Conservation (phyloP, 2,329 filamentous ascomycete genomes). For the Colletotrichum cordylinicola region DNA sequence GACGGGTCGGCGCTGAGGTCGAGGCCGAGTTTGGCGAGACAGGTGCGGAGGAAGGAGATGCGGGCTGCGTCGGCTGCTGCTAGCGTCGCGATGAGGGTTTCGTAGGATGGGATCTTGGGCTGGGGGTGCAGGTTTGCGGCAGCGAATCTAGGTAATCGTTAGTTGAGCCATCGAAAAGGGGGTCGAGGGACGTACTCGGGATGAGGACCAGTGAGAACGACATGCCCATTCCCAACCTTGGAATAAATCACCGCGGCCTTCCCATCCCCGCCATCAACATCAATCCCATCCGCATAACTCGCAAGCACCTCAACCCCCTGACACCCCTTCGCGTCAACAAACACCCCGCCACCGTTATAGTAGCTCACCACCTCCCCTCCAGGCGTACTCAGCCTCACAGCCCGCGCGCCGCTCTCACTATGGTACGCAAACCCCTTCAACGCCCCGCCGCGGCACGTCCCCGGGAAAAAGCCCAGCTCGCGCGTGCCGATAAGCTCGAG, state of each 20-base stretch:
- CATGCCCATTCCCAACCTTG: slow-evolving; percentile 80
- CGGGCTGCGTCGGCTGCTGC: slow-evolving; percentile 73
- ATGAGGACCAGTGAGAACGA: slow-evolving; percentile 85
- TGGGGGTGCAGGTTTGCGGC: slow-evolving; percentile 76
- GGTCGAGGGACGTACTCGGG: slow-evolving; percentile 71
- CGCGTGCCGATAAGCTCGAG: slow-evolving; percentile 87
- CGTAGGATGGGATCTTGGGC: slow-evolving; percentile 71
- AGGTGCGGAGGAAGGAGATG: slow-evolving; percentile 78
- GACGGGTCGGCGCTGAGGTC: slow-evolving; percentile 73
- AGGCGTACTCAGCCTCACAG: slow-evolving; percentile 70
- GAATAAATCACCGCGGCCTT: slow-evolving; percentile 85
- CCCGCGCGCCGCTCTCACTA: slow-evolving; percentile 83
- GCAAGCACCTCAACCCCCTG: slow-evolving; percentile 82
- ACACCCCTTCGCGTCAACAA: slow-evolving; percentile 76
- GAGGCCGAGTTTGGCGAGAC: slow-evolving; percentile 82
- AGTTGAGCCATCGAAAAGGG: background rate
- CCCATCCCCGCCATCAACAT: slow-evolving; percentile 76
- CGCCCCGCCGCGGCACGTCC: slow-evolving; percentile 82
- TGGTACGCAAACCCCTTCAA: slow-evolving; percentile 91
- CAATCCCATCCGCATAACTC: slow-evolving; percentile 75
- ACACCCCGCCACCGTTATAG: slow-evolving; percentile 94
- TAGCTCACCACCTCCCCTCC: slow-evolving; percentile 70
- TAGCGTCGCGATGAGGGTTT: slow-evolving; percentile 70
- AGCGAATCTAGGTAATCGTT: slow-evolving; percentile 70
- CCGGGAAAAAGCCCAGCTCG: slow-evolving; percentile 89